These are phyloP conservation scores for Coemansia sp. DNA, from an alignment of 192 early-diverging fungal species.

Conservation along the genomic window DNA sequence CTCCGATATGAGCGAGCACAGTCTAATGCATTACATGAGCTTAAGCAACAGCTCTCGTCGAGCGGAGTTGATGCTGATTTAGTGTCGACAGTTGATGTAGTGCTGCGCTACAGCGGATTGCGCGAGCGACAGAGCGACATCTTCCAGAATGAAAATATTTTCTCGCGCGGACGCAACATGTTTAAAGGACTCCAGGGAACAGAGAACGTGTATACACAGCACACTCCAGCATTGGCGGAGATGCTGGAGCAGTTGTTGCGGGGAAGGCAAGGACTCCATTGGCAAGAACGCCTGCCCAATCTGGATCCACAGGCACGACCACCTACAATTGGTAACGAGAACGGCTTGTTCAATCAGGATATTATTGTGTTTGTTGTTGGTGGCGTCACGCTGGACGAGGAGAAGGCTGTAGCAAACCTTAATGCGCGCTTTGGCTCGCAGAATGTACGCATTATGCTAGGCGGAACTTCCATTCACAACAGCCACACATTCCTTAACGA, in stretches of 20 bases:
- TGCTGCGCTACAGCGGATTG: constrained; percentile 76
- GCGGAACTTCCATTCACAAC: constrained; percentile 91
- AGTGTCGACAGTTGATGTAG: constrained; percentile 66
- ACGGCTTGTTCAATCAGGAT: constrained; percentile 77
- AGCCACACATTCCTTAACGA: constrained; percentile 51
- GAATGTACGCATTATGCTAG: constrained; percentile 80
- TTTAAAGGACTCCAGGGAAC: constrained; percentile 95
- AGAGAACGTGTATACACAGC: constrained; percentile 98
- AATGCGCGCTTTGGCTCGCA: constrained; percentile 67
- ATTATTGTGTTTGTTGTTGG: constrained; percentile 95
- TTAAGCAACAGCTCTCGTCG: constrained; percentile 73
- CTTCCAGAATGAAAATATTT: constrained; percentile 83
- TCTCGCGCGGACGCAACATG: constrained; percentile 81
- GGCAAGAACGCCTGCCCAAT: constrained; percentile 57
- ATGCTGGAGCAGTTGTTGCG: constrained; percentile 79
- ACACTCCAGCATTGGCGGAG: constrained; percentile 79
- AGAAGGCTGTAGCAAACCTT: constrained; percentile 78
- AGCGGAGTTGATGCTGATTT: constrained; percentile 71
- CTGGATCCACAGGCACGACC: constrained; percentile 38
- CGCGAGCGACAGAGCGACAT: constrained; percentile 84
- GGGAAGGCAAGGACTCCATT: constrained; percentile 53
- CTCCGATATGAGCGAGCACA: constrained; percentile 86
- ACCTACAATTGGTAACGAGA: constrained; percentile 30
- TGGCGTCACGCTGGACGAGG: constrained; percentile 93
- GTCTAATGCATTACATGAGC: constrained; percentile 65